Evolutionary conservation across 192 early-diverging fungal species (phyloP), one percentile per base, ranked within the genome.

Genomic region (Entomortierella lignicola): DNA sequence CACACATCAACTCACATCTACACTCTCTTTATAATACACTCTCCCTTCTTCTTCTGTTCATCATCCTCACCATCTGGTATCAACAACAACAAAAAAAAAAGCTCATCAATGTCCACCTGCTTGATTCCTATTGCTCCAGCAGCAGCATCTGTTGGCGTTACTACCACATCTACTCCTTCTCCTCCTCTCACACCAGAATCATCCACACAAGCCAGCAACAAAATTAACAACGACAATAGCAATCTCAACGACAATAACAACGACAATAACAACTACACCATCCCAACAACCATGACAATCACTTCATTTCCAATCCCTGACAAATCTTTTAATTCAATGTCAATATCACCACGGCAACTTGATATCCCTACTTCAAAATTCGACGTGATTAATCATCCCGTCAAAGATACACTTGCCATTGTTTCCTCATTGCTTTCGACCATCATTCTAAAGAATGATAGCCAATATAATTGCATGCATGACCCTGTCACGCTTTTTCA

Each of bases 401-500:
- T 84, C 21, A 66, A 66, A 25, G 66, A 84, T n/a, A 82, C 87
- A 4, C 71, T 87, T 18, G 27, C 59, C 25, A 79, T 89, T 37
- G 85, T 89, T 26, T 77, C 87, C 12, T 42, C 67, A 21, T 41
- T 87, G 17, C 54, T 89, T 20, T 81, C 83, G 12, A 73, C 61
- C 25, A 68, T 89, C 48, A 67, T 86, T 21, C 63, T 58, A 8
- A 73, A 73, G 42, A 89, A 87, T 60, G 86, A 89, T 60, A 55
- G 63, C 20, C 56, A 56, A 4, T 75, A 77, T 26, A 60, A 74
- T 29, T 57, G 67, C 37, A 8, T 60, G 30, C 34, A 37, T 13
- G 75, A 68, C 37, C 68, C 75, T 2, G 62, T 87, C 25, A 93
- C 92, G 2, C 85, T 87, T 30, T 94, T 94, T 57, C 92, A 94